Percentiles rank a stretch among this genome's conserved stretches.
Evolutionary conservation across 371 early-diverging fungal species (phyloP).

Genomic region (Mucor racemosus): DNA sequence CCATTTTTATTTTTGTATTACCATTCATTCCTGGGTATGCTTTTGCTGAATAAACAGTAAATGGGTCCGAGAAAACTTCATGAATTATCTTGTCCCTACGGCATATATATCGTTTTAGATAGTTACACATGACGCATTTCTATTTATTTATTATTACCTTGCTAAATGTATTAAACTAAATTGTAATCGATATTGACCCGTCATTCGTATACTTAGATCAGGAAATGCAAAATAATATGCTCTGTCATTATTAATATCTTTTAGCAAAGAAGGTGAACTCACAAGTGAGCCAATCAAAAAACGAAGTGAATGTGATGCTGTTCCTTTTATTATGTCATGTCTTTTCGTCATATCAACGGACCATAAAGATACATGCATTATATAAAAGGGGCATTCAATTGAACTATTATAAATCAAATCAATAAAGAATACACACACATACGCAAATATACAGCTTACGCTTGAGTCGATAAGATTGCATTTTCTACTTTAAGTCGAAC

Average conservation of each 20-base stretch:
- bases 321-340: conserved; percentile 17
- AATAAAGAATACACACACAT: no score
- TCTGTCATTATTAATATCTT: conserved; percentile 43
- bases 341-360: conserved; percentile 29
- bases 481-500: conserved; percentile 16
- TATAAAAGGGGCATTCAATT: conserved; percentile 29
- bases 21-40: conserved; percentile 71
- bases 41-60: conserved; percentile 59
- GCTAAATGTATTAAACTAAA: conserved; percentile 46
- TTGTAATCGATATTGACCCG: conserved; percentile 49
- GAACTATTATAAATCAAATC: not conserved
- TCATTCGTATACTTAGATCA: conserved; percentile 51
- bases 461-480: not conserved
- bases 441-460: not conserved
- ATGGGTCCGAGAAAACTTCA: conserved; percentile 47
- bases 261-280: conserved; percentile 52
- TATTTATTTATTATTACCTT: conserved; percentile 18
- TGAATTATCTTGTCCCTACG: conserved; percentile 27
- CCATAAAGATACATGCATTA: conserved; percentile 32
- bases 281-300: conserved; percentile 63
- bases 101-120: no score
- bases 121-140: not conserved
- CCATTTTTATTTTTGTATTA: conserved; percentile 20
- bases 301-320: conserved; percentile 27
- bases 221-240: conserved; percentile 62